phyloP scores from a whole-genome alignment of 306 rosid species.

The Oemleria cerasiformis region DNA sequence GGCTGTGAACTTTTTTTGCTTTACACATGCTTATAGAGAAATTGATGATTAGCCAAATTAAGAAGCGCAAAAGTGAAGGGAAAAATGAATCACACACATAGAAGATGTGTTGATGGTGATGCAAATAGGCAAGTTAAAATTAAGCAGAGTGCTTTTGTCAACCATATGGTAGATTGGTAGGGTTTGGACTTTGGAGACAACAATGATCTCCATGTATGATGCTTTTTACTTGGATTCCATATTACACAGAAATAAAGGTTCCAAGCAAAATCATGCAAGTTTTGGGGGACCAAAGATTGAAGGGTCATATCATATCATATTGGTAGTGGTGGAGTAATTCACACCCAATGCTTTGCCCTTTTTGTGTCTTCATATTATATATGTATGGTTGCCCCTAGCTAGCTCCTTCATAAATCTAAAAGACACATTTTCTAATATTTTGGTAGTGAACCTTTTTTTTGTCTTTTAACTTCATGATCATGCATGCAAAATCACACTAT shows the following conservation, averaged over 20 bases:
- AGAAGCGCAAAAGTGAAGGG: not conserved
- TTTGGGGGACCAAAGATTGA: not conserved
- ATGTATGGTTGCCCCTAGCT: not conserved
- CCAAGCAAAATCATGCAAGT: conserved; percentile 26
- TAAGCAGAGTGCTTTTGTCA: conserved; percentile 23
- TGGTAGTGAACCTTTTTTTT: not conserved
- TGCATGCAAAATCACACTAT: conserved; percentile 6
- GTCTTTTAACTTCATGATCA: not conserved
- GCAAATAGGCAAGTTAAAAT: conserved; percentile 11
- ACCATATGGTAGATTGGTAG: conserved; percentile 21
- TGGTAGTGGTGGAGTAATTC: not conserved
- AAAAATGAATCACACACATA: conserved; percentile 1
- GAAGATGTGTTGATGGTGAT: conserved; percentile 33
- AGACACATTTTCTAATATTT: not conserved
- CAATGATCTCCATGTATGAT: conserved; percentile 36
- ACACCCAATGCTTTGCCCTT: not conserved
- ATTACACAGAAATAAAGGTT: conserved; percentile 61
- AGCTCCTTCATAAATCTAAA: not conserved
- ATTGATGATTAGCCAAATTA: not conserved
- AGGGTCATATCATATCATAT: conserved; percentile 12
- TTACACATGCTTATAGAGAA: conserved; percentile 38
- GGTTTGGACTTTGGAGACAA: conserved; percentile 31
- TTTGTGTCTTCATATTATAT: not conserved
- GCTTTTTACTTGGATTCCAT: conserved; percentile 44
- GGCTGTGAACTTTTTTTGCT: conserved; percentile 13